Evolutionary conservation across 2,329 filamentous ascomycete genomes (phyloP).

Genomic region (Calonectria naviculata): DNA sequence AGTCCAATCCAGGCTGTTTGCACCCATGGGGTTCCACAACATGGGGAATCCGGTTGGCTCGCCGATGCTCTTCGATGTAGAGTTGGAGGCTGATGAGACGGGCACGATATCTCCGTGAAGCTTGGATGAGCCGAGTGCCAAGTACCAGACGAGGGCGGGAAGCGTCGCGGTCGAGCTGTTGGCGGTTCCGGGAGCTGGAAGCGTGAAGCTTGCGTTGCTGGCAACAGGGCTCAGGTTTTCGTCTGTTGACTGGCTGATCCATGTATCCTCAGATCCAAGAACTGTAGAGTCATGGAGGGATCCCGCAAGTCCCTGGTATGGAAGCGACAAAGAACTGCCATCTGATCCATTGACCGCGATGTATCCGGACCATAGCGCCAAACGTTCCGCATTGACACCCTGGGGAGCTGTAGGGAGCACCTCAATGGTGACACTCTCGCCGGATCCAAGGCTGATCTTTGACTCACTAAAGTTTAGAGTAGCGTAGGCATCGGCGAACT

Average conservation of each 20-base stretch:
- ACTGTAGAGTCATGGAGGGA: constrained; percentile 46
- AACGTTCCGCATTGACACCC: constrained; percentile 43
- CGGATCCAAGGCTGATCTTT: constrained; percentile 56
- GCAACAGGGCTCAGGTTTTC: constrained; percentile 36
- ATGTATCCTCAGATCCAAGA: constrained; percentile 36
- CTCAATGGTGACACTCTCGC: constrained; percentile 55
- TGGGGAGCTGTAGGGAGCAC: constrained; percentile 56
- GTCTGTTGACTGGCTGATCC: constrained; percentile 49
- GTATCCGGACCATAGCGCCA: constrained; percentile 57
- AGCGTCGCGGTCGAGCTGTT: constrained; percentile 43
- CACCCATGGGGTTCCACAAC: constrained; percentile 43
- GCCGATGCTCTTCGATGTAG: constrained; percentile 52
- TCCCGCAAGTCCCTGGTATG: constrained; percentile 54
- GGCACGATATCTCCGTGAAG: constrained; percentile 60
- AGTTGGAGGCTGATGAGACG: constrained; percentile 38
- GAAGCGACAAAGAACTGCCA: constrained; percentile 49
- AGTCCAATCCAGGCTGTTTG: constrained; percentile 50
- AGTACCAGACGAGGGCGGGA: constrained; percentile 52
- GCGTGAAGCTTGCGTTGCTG: constrained; percentile 51
- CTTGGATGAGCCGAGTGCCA: constrained; percentile 59
- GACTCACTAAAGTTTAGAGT: constrained; percentile 54
- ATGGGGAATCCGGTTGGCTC: constrained; percentile 54
- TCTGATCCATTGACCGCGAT: constrained; percentile 54
- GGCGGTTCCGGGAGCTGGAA: constrained; percentile 53
- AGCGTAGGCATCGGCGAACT: constrained; percentile 53